Evolutionary conservation across 2,329 filamentous ascomycete genomes (phyloP), one percentile per base, ranked within the genome.

Genomic region (Claviceps sorghi): DNA sequence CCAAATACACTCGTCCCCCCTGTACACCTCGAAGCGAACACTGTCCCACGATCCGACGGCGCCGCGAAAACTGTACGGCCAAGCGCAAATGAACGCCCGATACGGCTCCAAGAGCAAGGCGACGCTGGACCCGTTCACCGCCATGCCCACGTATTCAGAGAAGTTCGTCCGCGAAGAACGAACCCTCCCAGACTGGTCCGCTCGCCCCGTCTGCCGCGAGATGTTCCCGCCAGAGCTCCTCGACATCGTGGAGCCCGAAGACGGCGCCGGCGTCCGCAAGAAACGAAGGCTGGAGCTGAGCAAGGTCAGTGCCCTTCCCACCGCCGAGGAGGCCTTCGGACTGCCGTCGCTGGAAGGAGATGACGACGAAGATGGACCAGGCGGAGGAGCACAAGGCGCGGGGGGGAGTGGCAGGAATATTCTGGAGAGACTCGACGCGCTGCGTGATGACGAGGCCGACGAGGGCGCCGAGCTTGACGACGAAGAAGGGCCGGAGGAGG

Each of bases 161-260:
- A 72, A 72, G 53, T 80, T 80, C 60, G 66, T 71, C 38, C 70
- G 71, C 54, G 67, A 72, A 43, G 72, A 77, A 52, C 69, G 77
- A 45, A 70, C 72, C 3, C 67, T 81, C 49, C 78, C 78, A 3
- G 76, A 80, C 57, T 72, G 80, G 58, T 69, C 68, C 8, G 67
- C 68, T 3, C 69, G 73, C 34, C 72, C 75, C 1, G 74, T 78
- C 54, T 74, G 69, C 54, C 67, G 67, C 47, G 74, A 77, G 49
- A 69, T 81, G 52, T 80, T 80, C 61, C 78, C 78, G 0, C 59
- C 69, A 41, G 78, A 81, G 64, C 68, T 82, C 22, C 74, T 77
- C 62, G 67, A 70, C 22, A 79, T 75, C 0, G 66, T 81, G 17
- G 76, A 79, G 53, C 75, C 75, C 41, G 61, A 52, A 13, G 62